Evolutionary conservation across 129 eudicot genomes (phyloP).

Genomic region (Logfia minima): DNA sequence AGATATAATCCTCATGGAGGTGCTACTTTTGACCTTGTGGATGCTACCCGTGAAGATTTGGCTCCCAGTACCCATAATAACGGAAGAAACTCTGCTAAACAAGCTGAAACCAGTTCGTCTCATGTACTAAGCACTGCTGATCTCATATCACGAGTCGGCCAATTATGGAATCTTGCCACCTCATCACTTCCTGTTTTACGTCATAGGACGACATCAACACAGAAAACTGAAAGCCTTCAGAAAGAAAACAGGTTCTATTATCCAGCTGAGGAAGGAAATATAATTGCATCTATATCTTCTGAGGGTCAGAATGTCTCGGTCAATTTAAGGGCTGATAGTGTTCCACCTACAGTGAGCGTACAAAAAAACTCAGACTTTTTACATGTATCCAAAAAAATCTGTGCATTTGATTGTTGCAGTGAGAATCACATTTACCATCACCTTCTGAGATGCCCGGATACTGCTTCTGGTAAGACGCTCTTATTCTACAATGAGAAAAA

Average conservation of each 20-base stretch:
- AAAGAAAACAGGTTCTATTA: slow-evolving; percentile 33
- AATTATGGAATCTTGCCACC: slow-evolving; percentile 64
- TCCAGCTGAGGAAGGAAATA: slow-evolving; percentile 40
- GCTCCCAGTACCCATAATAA: slow-evolving; percentile 34
- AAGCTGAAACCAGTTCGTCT: slow-evolving; percentile 37
- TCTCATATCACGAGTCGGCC: slow-evolving; percentile 63
- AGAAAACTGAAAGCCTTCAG: slow-evolving; percentile 30
- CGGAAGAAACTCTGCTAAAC: slow-evolving; percentile 31
- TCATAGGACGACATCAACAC: slow-evolving; percentile 39
- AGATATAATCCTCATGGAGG: slow-evolving; percentile 49
- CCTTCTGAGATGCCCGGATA: slow-evolving; percentile 28
- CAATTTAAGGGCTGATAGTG: slow-evolving; percentile 26
- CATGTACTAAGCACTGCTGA: slow-evolving; percentile 58
- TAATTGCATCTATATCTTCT: slow-evolving; percentile 34
- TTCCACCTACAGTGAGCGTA: slow-evolving; percentile 22
- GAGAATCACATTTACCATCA: slow-evolving; percentile 26
- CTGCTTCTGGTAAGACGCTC: slow-evolving; percentile 15
- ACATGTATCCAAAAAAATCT: slow-evolving; percentile 34
- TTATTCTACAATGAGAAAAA: slow-evolving; percentile 26
- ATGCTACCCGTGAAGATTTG: slow-evolving; percentile 39
- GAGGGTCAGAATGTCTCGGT: slow-evolving; percentile 37
- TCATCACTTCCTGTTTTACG: slow-evolving; percentile 52
- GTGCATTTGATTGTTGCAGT: slow-evolving; percentile 28
- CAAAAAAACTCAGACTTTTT: slow-evolving; percentile 31
- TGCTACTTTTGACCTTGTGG: slow-evolving; percentile 46